Evolutionary conservation across 176 grass and related monocot species (phyloP).

Genomic region (Elymus sibiricus): DNA sequence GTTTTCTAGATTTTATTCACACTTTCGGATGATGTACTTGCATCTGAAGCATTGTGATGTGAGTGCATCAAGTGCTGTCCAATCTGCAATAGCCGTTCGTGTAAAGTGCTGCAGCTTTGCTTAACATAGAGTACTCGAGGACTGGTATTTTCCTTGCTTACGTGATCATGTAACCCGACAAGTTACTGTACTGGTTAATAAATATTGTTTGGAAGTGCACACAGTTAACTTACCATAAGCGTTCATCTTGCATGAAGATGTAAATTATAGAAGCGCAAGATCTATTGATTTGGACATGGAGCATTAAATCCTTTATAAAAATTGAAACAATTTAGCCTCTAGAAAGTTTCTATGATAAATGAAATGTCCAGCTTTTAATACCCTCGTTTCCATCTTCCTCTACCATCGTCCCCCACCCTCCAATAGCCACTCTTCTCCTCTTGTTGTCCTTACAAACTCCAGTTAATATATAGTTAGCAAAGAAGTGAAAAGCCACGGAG

Average conservation of each 20-base stretch:
- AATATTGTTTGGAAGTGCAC: neutral
- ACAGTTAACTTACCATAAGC: neutral
- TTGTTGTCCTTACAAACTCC: neutral
- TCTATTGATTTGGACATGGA: neutral
- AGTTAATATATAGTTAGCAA: neutral
- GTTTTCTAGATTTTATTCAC: neutral
- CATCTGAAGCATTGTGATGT: neutral
- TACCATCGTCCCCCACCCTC: neutral
- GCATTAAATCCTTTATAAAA: neutral
- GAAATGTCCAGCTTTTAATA: neutral
- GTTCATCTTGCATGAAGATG: neutral
- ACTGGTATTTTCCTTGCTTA: neutral
- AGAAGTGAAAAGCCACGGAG: neutral
- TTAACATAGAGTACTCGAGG: neutral
- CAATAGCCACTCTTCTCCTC: neutral
- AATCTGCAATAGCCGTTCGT: neutral
- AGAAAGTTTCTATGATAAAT: slow-evolving; percentile 8
- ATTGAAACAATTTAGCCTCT: neutral
- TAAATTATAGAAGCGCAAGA: neutral
- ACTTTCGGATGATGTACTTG: neutral
- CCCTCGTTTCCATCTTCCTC: neutral
- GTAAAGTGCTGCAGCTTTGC: neutral
- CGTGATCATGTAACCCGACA: neutral
- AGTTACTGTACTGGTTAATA: neutral
- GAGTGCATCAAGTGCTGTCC: neutral